Evolutionary conservation across 352 stramenopile species (phyloP).

Genomic region (Phytophthora chlamydospora): DNA sequence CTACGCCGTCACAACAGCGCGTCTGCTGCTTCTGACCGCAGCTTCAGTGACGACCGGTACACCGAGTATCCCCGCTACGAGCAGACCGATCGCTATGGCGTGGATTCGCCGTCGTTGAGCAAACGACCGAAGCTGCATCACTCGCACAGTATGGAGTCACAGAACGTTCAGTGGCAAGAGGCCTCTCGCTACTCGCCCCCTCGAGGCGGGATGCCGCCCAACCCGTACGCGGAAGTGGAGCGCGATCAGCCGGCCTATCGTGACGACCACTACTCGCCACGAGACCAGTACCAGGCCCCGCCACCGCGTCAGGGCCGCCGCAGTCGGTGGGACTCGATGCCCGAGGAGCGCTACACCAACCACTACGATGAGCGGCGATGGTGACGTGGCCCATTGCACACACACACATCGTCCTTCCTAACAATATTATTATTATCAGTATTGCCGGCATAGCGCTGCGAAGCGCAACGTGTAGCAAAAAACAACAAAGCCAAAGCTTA

Average conservation of each 20-base stretch:
- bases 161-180: slow-evolving; percentile 49
- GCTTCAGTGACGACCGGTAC: slow-evolving; percentile 35
- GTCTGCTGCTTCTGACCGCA: slow-evolving; percentile 26
- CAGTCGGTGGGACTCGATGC: slow-evolving; percentile 45
- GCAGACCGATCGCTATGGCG: not conserved
- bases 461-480: slow-evolving; percentile 42
- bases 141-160: slow-evolving; percentile 60
- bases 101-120: slow-evolving; percentile 12
- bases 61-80: slow-evolving; percentile 31
- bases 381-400: slow-evolving; percentile 25
- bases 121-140: slow-evolving; percentile 57
- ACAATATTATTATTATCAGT: slow-evolving; percentile 54
- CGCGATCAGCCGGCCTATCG: slow-evolving; percentile 26
- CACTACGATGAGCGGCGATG: slow-evolving; percentile 40
- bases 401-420: slow-evolving; percentile 28
- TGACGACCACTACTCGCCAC: slow-evolving; percentile 26
- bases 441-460: slow-evolving; percentile 41
- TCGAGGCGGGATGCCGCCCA: slow-evolving; percentile 20
- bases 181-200: slow-evolving; percentile 35
- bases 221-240: slow-evolving; percentile 42
- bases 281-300: slow-evolving; percentile 35
- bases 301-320: slow-evolving; percentile 29
- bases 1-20: slow-evolving; percentile 59
- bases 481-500: slow-evolving; percentile 31
- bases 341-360: slow-evolving; percentile 38